Base-by-base conservation (phyloP, 257 asterid species). In the Salvia rosmarinus region DNA sequence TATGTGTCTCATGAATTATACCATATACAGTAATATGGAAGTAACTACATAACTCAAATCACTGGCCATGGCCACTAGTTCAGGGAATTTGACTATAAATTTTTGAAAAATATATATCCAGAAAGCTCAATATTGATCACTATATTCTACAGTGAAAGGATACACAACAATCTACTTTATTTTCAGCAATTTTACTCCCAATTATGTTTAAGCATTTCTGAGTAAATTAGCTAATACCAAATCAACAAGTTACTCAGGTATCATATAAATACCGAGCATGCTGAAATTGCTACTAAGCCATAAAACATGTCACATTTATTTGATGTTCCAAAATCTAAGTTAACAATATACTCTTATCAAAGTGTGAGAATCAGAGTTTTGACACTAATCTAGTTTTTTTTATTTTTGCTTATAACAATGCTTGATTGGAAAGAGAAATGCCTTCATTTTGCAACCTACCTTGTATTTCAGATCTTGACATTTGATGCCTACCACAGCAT, bases 401-500 rank as follows among this genome's bases (percentile, higher is more conserved):
- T 50, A 17, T 42, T 32, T 39, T 66, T 11, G 16, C 52, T n/a
- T 4, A 46, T 25, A 65, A 35, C 5, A 11, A 68, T 39, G 64
- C 37, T 20, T 40, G 70, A 42, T 43, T 23, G 62, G 11, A 32
- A 0, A 20, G 52, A 34, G 23, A 77, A 52, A 72, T 17, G 52
- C 59, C 49, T 44, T 20, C 67, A 23, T 28, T 39, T 60, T 58
- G 58, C 74, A 65, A 67, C 83, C 25, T 71, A 92, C 97, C 95
- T 82, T 77, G 85, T 89, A 91, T 68, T 94, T 94, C 95, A 89
- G 75, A 73, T 94, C 99, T 73, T 94, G 97, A 82, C 97, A 94
- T 82, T 88, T 90, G 44, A 79, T 68, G 55, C 98, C 98, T 83
- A 94, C 84, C 39, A 91, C 96, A 59, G 90, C 86, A 83, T 94